Evolutionary conservation across 2,329 filamentous ascomycete species (phyloP), one percentile per base, ranked within the genome.

Genomic region (Nemania sp.): DNA sequence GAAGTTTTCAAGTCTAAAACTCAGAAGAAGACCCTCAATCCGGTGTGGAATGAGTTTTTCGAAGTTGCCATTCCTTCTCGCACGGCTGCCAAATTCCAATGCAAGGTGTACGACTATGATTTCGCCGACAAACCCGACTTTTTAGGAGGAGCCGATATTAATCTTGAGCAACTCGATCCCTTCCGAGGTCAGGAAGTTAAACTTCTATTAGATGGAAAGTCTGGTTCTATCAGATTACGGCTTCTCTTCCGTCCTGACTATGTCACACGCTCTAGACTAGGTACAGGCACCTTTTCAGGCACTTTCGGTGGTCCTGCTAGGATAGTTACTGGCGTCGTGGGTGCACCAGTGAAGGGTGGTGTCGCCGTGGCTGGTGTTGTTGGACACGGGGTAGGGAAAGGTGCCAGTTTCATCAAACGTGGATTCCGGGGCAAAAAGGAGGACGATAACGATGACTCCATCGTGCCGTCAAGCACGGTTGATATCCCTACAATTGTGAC

Each of bases 41-140:
- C 95, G 0, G 85, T 87, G 0, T 99, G 96, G 96, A 98, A 98
- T 72, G 95, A 99, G 73, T 93, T 87, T 75, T 99, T 99, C 71
- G 93, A 97, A 75, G 83, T 91, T 0, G 81, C 87, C 1, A 80
- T 99, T 54, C 87, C 91, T 17, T 96, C 92, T 13, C 85, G 95
- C 60, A 97, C 92, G 15, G 92, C 84, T 0, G 90, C 93, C 39
- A 86, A 95, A 25, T 95, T 99, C 77, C 83, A 83, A 34, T 87
- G 92, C 70, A 90, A 91, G 57, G 88, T 98, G 2, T 96, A 89
- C 74, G 95, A 99, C 73, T 99, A 94, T 86, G 95, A 99, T 75
- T 96, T 98, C 80, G 94, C 91, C 49, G 92, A 96, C 75, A 94
- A 93, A 76, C 92, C 93, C 1, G 95, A 99, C 75, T 90, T 90